Percentiles rank a stretch among this genome's conserved stretches.
phyloP scores from a whole-genome alignment of 2,329 filamentous ascomycete genomes.

The Ophiosphaerella korrae region DNA sequence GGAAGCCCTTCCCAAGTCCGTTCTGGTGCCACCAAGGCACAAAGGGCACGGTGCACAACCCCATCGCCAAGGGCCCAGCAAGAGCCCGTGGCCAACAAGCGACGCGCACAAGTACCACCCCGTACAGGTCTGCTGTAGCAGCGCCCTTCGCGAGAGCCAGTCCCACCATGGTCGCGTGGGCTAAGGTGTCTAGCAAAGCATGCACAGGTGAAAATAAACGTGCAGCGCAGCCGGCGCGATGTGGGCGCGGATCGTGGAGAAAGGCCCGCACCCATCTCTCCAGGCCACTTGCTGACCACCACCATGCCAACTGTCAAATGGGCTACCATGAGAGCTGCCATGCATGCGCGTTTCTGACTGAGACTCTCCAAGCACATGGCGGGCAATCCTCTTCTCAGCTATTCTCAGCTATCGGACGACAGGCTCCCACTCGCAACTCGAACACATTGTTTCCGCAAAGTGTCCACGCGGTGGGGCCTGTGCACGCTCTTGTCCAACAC shows the following conservation, averaged over 20 bases:
- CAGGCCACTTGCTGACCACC: constrained; percentile 46
- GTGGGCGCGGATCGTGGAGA: constrained; percentile 46
- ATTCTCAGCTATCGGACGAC: constrained; percentile 14
- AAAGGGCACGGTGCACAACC: constrained; percentile 9
- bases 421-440: constrained; percentile 18
- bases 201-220: constrained; percentile 49
- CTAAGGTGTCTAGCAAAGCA: constrained; percentile 34
- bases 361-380: constrained; percentile 16
- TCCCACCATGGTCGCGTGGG: constrained; percentile 44
- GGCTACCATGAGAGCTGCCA: not conserved
- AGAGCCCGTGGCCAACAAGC: constrained; percentile 34
- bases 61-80: constrained; percentile 16
- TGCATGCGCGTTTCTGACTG: constrained; percentile 5
- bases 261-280: constrained; percentile 37
- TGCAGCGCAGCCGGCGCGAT: constrained; percentile 49
- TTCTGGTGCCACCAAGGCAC: constrained; percentile 10
- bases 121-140: constrained; percentile 20
- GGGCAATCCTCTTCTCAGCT: constrained; percentile 12
- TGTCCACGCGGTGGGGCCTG: constrained; percentile 38
- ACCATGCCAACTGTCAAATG: not conserved
- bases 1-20: constrained; percentile 20
- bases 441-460: constrained; percentile 30
- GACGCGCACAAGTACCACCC: constrained; percentile 32
- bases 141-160: constrained; percentile 21
- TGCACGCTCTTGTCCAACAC: constrained; percentile 38